Evolutionary conservation across 305 asterid genomes (phyloP), one percentile per base, ranked within the genome.

Genomic region (Withania somnifera): DNA sequence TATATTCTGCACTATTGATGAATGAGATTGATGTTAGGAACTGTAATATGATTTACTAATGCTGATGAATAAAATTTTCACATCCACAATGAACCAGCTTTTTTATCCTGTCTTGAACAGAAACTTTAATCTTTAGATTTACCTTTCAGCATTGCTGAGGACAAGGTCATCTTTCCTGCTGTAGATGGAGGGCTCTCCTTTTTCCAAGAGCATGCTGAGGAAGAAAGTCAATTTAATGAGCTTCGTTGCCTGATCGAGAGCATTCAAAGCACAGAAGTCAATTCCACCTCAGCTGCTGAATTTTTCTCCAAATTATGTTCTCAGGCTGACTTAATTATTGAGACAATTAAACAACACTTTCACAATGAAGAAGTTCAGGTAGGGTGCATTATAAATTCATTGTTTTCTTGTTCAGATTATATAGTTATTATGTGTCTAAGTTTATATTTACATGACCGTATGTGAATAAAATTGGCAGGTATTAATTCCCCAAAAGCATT

Each of bases 351-450:
- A 73, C 80, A 60, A 76, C 91, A 89, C 67, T 89, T 87, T 68
- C 68, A 81, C 71, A 86, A 81, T 57, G 91, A 89, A 81, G 91
- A 89, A 89, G 83, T 80, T 66, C 89, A 89, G 91, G 91, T 87
- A 82, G 38, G 77, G 22, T 7, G 80, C 38, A 28, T 76, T 22
- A 2, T 76, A 50, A 73, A 47, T 51, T 76, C 17, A n/a, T 76
- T 76, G 42, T 76, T 38, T 67, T 76, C 30, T 51, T 51, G 19
- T 47, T 51, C 45, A 17, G 15, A 75, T 28, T 75, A 51, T 28
- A 17, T n/a, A 67, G 60, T 75, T 51, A 17, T 30, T 75, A 75
- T 28, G 45, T 51, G 80, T 28, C 47, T 75, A 7, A 51, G 28
- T 51, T 45, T 51, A 51, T 34, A n/a, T 76, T 28, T 9, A 19